Conservation (phyloP, 306 rosid species). For the Dalbergia cochinchinensis region DNA sequence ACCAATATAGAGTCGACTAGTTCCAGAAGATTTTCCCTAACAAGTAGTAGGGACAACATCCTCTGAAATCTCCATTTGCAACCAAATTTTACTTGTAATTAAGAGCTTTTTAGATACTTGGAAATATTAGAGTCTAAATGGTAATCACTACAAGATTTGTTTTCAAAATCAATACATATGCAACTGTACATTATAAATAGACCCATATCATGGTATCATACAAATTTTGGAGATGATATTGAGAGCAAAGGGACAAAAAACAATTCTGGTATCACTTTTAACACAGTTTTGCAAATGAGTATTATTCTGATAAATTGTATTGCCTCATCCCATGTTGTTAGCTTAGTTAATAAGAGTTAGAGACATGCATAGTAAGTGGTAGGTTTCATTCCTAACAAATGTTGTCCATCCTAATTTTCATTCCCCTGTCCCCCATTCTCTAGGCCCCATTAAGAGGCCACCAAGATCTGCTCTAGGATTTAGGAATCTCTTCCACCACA, state of each 20-base stretch:
- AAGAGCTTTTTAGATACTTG: constrained; percentile 18
- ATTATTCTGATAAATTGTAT: background rate
- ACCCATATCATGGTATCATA: constrained; percentile 11
- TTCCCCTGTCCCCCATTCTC: background rate
- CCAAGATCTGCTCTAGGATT: background rate
- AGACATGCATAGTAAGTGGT: background rate
- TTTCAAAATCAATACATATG: constrained; percentile 16
- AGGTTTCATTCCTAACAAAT: background rate
- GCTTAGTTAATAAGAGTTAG: background rate
- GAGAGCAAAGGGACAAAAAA: background rate
- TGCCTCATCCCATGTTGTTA: background rate
- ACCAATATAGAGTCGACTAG: constrained; percentile 90
- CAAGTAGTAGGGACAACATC: constrained; percentile 58
- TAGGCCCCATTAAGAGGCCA: background rate
- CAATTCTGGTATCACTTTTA: background rate
- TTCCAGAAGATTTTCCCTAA: constrained; percentile 81
- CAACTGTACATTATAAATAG: background rate
- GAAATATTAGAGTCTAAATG: constrained; percentile 16
- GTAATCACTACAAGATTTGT: constrained; percentile 6
- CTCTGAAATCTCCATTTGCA: constrained; percentile 82
- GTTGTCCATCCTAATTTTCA: background rate
- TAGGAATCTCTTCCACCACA: background rate
- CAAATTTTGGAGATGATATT: background rate
- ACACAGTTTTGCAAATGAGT: constrained; percentile 10
- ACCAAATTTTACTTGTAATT: constrained; percentile 39